Evolutionary conservation across 768 basidiomycete species (phyloP).

Genomic region (Russula ochroleuca): DNA sequence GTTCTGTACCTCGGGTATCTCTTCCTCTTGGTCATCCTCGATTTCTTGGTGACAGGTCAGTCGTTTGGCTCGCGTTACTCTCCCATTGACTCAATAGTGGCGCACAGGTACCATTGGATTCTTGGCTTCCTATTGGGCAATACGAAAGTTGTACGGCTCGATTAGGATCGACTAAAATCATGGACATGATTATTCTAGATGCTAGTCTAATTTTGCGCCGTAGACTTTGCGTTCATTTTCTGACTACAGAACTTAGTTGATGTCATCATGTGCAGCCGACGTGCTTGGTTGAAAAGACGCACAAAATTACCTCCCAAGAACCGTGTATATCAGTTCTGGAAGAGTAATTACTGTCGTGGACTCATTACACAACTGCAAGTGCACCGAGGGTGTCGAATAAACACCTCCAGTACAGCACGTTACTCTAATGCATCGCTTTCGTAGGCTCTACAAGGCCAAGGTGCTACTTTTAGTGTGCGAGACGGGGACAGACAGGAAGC

Average conservation of each 20-base stretch:
- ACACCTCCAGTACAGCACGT: not conserved
- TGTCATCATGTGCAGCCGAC: not conserved
- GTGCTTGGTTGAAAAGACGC: not conserved
- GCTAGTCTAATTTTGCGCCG: not conserved
- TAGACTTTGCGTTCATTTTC: not conserved
- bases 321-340: not conserved
- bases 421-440: not conserved
- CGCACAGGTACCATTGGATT: conserved; percentile 86
- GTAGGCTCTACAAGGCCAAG: not conserved
- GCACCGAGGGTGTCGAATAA: not conserved
- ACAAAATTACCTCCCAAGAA: not conserved
- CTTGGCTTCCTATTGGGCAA: conserved; percentile 87
- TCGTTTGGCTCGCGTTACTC: conserved; percentile 11
- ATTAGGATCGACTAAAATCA: conserved; percentile 63
- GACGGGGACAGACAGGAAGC: no score
- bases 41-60: conserved; percentile 85
- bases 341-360: not conserved
- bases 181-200: not conserved
- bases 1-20: conserved; percentile 90
- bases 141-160: conserved; percentile 74
- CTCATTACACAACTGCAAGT: not conserved
- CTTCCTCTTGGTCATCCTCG: conserved; percentile 71
- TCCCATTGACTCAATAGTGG: conserved; percentile 3
- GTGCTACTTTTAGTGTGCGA: not conserved
- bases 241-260: not conserved